phyloP scores from a whole-genome alignment of 805 yeast genomes.

The Monosporozyma aerobia region DNA sequence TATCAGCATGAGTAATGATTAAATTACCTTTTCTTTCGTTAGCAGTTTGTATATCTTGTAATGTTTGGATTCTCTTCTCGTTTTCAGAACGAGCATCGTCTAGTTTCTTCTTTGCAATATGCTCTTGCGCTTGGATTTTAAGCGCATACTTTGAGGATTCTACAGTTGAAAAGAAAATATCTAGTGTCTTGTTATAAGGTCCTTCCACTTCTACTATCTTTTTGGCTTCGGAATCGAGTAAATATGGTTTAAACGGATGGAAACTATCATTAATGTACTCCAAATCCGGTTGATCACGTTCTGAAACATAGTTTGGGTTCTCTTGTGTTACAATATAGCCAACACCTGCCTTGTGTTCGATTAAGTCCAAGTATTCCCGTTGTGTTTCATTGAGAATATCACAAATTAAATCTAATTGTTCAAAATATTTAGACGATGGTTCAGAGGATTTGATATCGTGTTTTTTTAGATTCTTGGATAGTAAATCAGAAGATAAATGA shows the following conservation, averaged over 20 bases:
- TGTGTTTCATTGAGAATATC: conserved; percentile 42
- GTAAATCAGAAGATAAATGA: conserved; percentile 68
- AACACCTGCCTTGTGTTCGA: conserved; percentile 29
- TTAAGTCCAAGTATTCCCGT: conserved; percentile 32
- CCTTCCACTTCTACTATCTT: conserved; percentile 43
- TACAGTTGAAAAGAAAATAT: conserved; percentile 72
- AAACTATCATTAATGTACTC: conserved; percentile 54
- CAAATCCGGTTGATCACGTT: conserved; percentile 34
- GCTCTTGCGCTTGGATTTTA: conserved; percentile 65
- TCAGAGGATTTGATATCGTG: conserved; percentile 41
- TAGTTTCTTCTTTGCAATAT: conserved; percentile 64
- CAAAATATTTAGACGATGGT: conserved; percentile 24
- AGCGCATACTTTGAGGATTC: conserved; percentile 74
- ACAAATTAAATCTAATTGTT: conserved; percentile 29
- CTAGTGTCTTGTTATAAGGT: conserved; percentile 68
- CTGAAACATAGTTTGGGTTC: conserved; percentile 42
- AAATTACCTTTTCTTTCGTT: conserved; percentile 65
- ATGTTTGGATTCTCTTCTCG: conserved; percentile 54
- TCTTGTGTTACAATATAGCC: conserved; percentile 61
- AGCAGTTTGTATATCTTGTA: conserved; percentile 51
- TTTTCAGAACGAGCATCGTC: conserved; percentile 70
- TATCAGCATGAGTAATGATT: conserved; percentile 57
- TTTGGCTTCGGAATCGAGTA: conserved; percentile 28
- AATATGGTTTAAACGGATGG: conserved; percentile 55
- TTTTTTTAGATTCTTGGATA: conserved; percentile 46